phyloP scores from a whole-genome alignment of 2,329 filamentous ascomycete species.

The Lecanoromycetidae sp. region DNA sequence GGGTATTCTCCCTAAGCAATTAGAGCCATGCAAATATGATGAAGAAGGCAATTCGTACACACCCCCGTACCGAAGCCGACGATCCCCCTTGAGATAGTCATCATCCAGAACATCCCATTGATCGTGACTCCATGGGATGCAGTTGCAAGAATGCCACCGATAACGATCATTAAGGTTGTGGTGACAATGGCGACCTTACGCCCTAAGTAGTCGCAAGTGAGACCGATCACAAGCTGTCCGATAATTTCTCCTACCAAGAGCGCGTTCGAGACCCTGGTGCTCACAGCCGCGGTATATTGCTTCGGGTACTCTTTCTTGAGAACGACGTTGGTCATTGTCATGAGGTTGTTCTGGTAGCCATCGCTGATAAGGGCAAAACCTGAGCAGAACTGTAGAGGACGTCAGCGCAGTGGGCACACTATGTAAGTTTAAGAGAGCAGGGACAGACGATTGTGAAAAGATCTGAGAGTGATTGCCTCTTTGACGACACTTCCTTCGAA shows the following conservation, averaged over 20 bases:
- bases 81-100: slow-evolving; percentile 38
- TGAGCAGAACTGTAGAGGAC: slow-evolving; percentile 18
- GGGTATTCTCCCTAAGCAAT: slow-evolving; percentile 40
- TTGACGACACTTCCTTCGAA: slow-evolving; percentile 16
- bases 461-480: slow-evolving; percentile 22
- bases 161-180: slow-evolving; percentile 35
- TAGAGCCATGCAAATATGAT: too few relatives aligned
- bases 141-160: slow-evolving; percentile 34
- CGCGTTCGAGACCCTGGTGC: slow-evolving; percentile 31
- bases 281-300: slow-evolving; percentile 26
- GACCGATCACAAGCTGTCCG: slow-evolving; percentile 31
- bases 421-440: slow-evolving; percentile 1
- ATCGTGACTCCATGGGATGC: slow-evolving; percentile 35
- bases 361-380: slow-evolving; percentile 25
- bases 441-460: slow-evolving; percentile 21
- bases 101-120: slow-evolving; percentile 42
- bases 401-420: slow-evolving; percentile 8
- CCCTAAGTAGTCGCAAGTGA: slow-evolving; percentile 36
- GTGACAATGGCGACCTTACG: slow-evolving; percentile 36
- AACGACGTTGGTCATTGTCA: slow-evolving; percentile 27
- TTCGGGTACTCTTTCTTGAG: slow-evolving; percentile 25
- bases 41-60: too few relatives aligned
- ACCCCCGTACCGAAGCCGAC: slow-evolving; percentile 37
- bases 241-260: slow-evolving; percentile 33
- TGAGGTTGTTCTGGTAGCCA: slow-evolving; percentile 28